These are phyloP conservation scores for Penicillium olsonii DNA, from an alignment of 2,329 filamentous ascomycete species.

Conservation along the genomic window DNA sequence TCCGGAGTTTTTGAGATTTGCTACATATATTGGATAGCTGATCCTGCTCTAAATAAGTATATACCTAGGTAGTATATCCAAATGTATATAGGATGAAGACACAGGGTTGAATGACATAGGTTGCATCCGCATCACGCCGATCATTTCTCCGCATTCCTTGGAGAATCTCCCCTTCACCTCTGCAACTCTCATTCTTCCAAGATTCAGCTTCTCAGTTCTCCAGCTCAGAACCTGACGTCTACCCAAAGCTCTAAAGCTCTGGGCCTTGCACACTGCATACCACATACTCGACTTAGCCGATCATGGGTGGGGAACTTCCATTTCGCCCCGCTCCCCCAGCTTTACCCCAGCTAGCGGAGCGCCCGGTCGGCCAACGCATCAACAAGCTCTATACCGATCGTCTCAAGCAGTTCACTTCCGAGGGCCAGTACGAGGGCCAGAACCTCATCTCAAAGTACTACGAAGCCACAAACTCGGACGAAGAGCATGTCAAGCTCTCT, in stretches of 20 bases:
- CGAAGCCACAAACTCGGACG: conserved; percentile 67
- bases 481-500: conserved; percentile 77
- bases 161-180: conserved; percentile 9
- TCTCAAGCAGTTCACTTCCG: conserved; percentile 75
- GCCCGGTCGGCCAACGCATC: conserved; percentile 75
- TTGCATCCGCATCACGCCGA: conserved; percentile 1
- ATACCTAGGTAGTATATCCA: too few relatives aligned
- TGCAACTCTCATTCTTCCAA: too few relatives aligned
- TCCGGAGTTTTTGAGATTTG: conserved; percentile 45
- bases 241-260: not conserved
- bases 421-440: conserved; percentile 74
- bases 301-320: conserved; percentile 42
- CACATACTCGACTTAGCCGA: not conserved
- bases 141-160: conserved; percentile 20
- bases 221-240: not conserved
- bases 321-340: conserved; percentile 29
- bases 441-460: conserved; percentile 77
- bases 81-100: not conserved
- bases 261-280: not conserved
- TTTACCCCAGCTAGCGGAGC: conserved; percentile 54
- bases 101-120: not conserved
- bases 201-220: too few relatives aligned
- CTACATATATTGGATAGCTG: conserved; percentile 36
- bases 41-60: too few relatives aligned
- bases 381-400: conserved; percentile 81